Base-by-base conservation (phyloP, 2,329 filamentous ascomycete species). In the Cladophialophora immunda region DNA sequence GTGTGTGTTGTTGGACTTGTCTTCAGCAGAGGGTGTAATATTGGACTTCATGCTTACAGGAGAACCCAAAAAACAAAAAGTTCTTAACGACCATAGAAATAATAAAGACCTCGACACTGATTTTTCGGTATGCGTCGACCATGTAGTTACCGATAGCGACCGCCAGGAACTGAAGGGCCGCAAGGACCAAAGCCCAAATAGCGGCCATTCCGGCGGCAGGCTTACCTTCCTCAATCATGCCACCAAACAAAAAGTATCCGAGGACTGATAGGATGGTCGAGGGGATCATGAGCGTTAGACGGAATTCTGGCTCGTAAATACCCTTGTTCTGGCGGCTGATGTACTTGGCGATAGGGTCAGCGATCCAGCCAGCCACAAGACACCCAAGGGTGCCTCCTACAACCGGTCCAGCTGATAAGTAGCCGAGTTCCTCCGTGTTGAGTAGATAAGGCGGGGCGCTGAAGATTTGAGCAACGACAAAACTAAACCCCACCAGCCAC, bases 71-170 rank as follows among this genome's bases (percentile, higher is more conserved):
- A 70, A 89, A 92, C 81, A 97, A 96, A 69, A 97, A 86, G 79
- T 97, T 97, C 80, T 97, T 97, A 83, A 97, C 97, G 61, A 97
- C 89, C 71, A 97, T 86, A 76, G 94, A 86, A 78, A 92, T 92
- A 0, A 93, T 97, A 77, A 97, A 96, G 6, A 89, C 91, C 79
- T 97, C 94, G 59, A 97, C 87, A 1, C 92, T 88, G 65, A 97
- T 87, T 68, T 94, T 89, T 90, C 93, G 89, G 79, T 97, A 94
- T 0, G 93, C 94, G 80, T 97, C 94, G 13, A 97, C 92, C 75
- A 97, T 90, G 75, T 97, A 97, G 25, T 97, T 81, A 0, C 92
- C 92, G 68, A 89, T 90, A 1, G 92, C 89, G 22, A 19, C 56
- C 1, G 97, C 92, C 1, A 93, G 92, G 0, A 93, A 93, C 74